Base-by-base conservation (phyloP, 2,329 filamentous ascomycete genomes). In the Phoma sp. region DNA sequence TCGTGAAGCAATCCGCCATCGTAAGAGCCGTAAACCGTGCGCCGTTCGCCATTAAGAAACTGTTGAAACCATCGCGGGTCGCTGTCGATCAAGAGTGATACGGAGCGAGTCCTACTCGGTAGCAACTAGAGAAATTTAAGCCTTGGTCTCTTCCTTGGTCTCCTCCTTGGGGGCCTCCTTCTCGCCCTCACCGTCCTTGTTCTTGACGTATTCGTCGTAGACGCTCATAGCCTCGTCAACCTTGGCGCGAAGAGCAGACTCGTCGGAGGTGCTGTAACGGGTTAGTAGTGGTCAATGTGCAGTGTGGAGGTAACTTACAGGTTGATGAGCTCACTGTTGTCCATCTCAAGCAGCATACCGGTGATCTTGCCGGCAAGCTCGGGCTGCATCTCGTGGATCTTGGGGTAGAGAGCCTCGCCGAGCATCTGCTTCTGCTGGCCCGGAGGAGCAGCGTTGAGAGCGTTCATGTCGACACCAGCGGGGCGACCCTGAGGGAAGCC, bases 291-390 rank as follows among this genome's bases (percentile, higher is more conserved):
- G 26, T 18, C n/a, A 15, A 38, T 7, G 26, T n/a, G 25, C 23
- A 4, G 18, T 28, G 23, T 37, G 7, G 28, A 32, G 34, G 42
- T 60, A 91, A 42, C 93, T 91, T 89, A 96, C 91, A 99, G 86
- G 80, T 91, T 91, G 74, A 99, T 85, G 69, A 99, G 83, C 83
- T 99, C 95, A 53, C 84, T 77, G 80, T 98, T 98, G 72, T 98
- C 95, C 95, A 99, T 99, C 86, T 99, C 95, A 70, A 99, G 81
- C 71, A 99, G 89, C 95, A 99, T 99, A 80, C 95, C 95, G 59
- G 95, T 99, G 78, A 99, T 98, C 88, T 99, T 99, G 75, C 95
- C 95, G 60, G 95, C 95, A 72, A 99, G 84, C 71, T 97, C 93
- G 56, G 92, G 90, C 83, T 99, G 95, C 79, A 96, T 88, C 66